These are phyloP conservation scores for Clitocybe nebularis DNA, from an alignment of 1,284 basidiomycete species.

Conservation along the genomic window DNA sequence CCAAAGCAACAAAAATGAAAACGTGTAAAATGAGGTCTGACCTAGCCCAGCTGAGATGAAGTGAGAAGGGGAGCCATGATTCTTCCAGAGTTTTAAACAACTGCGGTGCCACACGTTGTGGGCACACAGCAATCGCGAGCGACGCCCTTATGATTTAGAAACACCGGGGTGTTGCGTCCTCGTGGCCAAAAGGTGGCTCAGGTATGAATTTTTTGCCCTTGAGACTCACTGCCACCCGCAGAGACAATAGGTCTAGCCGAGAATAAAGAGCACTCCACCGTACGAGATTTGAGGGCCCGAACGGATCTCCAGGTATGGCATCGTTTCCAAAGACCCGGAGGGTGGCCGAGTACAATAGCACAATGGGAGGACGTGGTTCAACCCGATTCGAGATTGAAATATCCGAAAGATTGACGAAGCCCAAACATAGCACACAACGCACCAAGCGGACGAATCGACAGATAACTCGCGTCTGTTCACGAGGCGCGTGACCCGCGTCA, in stretches of 20 bases:
- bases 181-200: neutral
- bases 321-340: no score
- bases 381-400: no score
- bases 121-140: conserved; percentile 6
- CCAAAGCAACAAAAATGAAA: neutral
- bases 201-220: neutral
- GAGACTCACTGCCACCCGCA: no score
- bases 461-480: conserved; percentile 11
- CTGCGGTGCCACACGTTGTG: conserved; percentile 14
- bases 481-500: conserved; percentile 14
- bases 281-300: no score
- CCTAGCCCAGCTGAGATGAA: neutral
- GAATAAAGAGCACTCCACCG: no score
- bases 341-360: no score
- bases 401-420: neutral
- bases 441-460: no score
- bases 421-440: no score
- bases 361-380: no score
- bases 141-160: conserved; percentile 1
- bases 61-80: neutral
- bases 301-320: no score
- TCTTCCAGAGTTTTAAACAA: conserved; percentile 4
- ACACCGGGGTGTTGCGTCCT: neutral
- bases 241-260: no score
- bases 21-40: neutral